Conservation (phyloP, 148 eudicot species). For the Gaultheria prostrata region DNA sequence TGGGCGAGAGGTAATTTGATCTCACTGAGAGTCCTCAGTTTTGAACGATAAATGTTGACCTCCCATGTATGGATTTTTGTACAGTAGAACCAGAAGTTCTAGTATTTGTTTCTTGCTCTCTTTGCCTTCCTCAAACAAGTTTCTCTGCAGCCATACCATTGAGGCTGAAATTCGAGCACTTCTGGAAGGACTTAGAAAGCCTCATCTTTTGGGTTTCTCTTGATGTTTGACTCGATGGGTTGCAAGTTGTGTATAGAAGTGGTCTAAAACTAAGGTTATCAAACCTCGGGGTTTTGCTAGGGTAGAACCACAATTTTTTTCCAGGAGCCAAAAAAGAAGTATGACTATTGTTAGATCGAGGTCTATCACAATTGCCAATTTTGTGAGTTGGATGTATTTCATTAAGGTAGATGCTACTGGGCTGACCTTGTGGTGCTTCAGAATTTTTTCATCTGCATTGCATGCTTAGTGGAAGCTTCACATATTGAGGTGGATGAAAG, state of each 20-base stretch:
- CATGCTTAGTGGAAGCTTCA: no score
- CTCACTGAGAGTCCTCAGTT: background rate
- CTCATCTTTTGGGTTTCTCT: background rate
- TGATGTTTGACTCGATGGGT: background rate
- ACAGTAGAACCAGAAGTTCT: background rate
- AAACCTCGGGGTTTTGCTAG: background rate
- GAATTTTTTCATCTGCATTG: background rate
- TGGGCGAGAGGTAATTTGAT: slow-evolving; percentile 73
- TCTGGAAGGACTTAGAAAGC: background rate
- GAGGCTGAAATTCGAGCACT: background rate
- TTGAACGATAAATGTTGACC: background rate
- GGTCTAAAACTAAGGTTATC: background rate
- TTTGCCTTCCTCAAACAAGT: background rate
- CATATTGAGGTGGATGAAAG: background rate
- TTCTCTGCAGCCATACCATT: background rate
- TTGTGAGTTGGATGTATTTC: background rate
- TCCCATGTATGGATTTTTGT: background rate
- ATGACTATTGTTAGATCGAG: background rate
- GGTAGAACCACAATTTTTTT: background rate
- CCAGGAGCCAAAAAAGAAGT: background rate
- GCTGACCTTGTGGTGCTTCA: background rate
- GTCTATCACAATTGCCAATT: background rate
- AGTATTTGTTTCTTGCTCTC: background rate
- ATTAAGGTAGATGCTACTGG: background rate
- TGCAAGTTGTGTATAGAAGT: background rate